Conservation (phyloP, 352 stramenopile genomes). For the Pythium phragmiticola region DNA sequence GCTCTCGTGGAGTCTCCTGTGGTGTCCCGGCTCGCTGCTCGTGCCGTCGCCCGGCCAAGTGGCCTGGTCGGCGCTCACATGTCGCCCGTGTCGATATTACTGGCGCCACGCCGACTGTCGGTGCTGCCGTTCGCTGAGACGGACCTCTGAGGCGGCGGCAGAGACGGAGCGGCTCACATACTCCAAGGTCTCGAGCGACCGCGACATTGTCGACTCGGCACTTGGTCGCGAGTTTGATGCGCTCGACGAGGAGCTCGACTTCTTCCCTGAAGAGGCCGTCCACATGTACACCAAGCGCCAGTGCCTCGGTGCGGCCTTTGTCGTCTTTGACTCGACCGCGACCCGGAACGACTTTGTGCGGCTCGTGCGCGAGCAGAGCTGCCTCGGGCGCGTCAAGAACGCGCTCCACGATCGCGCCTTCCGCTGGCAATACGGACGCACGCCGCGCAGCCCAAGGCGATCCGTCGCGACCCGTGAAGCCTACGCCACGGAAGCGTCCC, state of each 20-base stretch:
- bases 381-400: slow-evolving; percentile 40
- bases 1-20: slow-evolving; percentile 67
- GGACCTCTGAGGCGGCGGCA: not conserved
- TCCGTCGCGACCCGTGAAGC: not conserved
- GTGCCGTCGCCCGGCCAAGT: slow-evolving; percentile 44
- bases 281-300: slow-evolving; percentile 53
- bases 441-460: slow-evolving; percentile 19
- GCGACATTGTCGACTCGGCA: slow-evolving; percentile 29
- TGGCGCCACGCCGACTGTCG: slow-evolving; percentile 44
- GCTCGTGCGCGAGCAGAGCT: slow-evolving; percentile 45
- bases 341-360: slow-evolving; percentile 62
- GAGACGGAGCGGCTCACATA: slow-evolving; percentile 21
- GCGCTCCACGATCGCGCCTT: slow-evolving; percentile 33
- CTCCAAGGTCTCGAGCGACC: slow-evolving; percentile 32
- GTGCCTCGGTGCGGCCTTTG: slow-evolving; percentile 68
- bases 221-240: slow-evolving; percentile 29
- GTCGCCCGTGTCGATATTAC: slow-evolving; percentile 59
- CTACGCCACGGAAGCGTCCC: slow-evolving; percentile 9
- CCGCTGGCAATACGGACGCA: slow-evolving; percentile 16
- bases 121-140: slow-evolving; percentile 36
- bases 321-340: slow-evolving; percentile 64
- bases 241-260: slow-evolving; percentile 69
- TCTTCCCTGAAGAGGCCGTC: slow-evolving; percentile 66
- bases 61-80: slow-evolving; percentile 44
- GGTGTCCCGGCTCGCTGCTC: slow-evolving; percentile 58